Conservation (phyloP, 352 stramenopile genomes). For the Globisporangium emineosum region DNA sequence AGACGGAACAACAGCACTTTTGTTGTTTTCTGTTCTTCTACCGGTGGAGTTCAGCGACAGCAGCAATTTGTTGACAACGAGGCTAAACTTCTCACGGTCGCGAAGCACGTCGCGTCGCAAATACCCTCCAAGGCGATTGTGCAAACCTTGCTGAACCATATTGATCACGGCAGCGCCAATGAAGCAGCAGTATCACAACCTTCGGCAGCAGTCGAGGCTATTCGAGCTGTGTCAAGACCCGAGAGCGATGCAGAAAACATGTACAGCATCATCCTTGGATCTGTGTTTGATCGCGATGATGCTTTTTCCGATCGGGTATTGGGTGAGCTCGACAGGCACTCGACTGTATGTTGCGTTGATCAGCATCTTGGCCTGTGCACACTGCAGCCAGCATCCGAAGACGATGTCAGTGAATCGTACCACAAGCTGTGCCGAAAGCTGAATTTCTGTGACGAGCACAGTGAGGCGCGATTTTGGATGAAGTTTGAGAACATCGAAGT, state of each 20-base stretch:
- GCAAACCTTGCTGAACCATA: conserved; percentile 28
- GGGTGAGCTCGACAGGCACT: conserved; percentile 28
- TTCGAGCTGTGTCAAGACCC: background rate
- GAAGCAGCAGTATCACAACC: background rate
- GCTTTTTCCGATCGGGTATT: conserved; percentile 18
- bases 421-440: conserved; percentile 31
- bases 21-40: conserved; percentile 61
- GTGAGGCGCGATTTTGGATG: conserved; percentile 37
- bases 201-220: background rate
- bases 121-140: conserved; percentile 49
- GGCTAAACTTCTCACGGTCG: conserved; percentile 35
- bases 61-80: conserved; percentile 58
- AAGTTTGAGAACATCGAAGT: conserved; percentile 44
- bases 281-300: conserved; percentile 21
- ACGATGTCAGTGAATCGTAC: conserved; percentile 39
- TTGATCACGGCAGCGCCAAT: conserved; percentile 7
- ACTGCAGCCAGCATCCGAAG: conserved; percentile 23
- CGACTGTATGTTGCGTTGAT: conserved; percentile 33
- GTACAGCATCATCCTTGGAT: conserved; percentile 43
- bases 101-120: conserved; percentile 30
- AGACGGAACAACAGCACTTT: conserved; percentile 57
- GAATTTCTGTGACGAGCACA: conserved; percentile 29
- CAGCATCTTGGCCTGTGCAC: conserved; percentile 44
- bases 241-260: conserved; percentile 24
- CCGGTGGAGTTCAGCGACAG: conserved; percentile 34